Base-by-base conservation (phyloP, 306 rosid genomes). In the Ceratonia siliqua region DNA sequence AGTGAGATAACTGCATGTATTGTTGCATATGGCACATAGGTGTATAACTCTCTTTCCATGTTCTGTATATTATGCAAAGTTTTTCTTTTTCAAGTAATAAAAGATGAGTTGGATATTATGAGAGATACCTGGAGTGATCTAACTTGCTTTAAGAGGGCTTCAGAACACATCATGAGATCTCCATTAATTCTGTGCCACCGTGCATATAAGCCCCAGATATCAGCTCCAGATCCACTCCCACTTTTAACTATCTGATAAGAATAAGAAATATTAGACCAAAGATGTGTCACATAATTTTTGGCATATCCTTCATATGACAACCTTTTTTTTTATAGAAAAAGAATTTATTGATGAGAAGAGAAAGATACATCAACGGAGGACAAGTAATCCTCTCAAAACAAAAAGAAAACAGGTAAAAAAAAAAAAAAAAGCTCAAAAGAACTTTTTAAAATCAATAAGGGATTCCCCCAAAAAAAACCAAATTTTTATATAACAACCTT, bases 171-270 rank as follows among this genome's bases (percentile, higher is more conserved):
- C 56, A 81, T 41, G 43, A 86, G 83, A 81, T 94, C 96, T 73
- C 95, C 97, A 73, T 91, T 91, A 63, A 90, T 77, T 84, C 76
- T 89, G 80, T 94, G 98, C 96, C 98, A 94, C 82, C 94, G 81
- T 65, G 98, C 96, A 82, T 90, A 94, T 61, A 90, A 81, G 74
- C 93, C 93, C 97, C 97, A 94, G 70, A 88, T 73, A 54, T 88
- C 93, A 72, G 87, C 88, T 70, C 87, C 92, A 62, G 73, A 82
- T 69, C 88, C 91, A 73, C 83, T 81, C 52, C 91, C 95, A 72
- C 76, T 83, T 79, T 84, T 89, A 62, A 94, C 93, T 64, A 90
- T 83, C 98, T 94, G 84, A 83, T 41, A 57, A 81, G 52, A 72
- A 48, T 84, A 77, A 24, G 55, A 72, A 65, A 74, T 55, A 35